Percentiles rank a stretch among this genome's conserved stretches.
Evolutionary conservation across 345 rosid genomes (phyloP).

Genomic region (Trapa incisa): DNA sequence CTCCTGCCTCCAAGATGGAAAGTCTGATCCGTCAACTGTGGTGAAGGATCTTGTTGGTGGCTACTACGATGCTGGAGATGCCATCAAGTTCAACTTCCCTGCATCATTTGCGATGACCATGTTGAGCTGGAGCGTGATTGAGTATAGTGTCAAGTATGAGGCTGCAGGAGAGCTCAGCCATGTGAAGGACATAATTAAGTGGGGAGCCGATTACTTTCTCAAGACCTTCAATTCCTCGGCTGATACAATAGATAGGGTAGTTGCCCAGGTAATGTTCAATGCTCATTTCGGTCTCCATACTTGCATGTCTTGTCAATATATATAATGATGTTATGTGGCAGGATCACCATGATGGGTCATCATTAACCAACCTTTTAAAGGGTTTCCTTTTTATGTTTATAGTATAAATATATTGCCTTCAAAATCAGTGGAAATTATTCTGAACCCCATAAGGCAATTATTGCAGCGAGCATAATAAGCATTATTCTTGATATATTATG

Average conservation of each 20-base stretch:
- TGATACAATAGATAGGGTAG: constrained; percentile 48
- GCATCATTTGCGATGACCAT: constrained; percentile 83
- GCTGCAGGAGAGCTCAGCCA: constrained; percentile 89
- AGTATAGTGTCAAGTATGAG: constrained; percentile 81
- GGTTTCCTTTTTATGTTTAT: too few relatives aligned
- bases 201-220: constrained; percentile 92
- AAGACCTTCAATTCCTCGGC: constrained; percentile 78
- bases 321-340: neutral
- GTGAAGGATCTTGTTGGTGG: constrained; percentile 76
- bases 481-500: too few relatives aligned
- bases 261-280: constrained; percentile 37
- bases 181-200: constrained; percentile 78
- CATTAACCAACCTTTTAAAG: too few relatives aligned
- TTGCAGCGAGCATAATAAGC: too few relatives aligned
- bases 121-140: constrained; percentile 98
- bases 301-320: neutral
- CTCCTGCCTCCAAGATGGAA: constrained; percentile 76
- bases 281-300: too few relatives aligned
- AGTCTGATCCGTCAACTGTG: constrained; percentile 28
- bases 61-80: constrained; percentile 88
- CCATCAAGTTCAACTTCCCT: constrained; percentile 89
- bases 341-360: too few relatives aligned
- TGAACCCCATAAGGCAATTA: too few relatives aligned
- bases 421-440: too few relatives aligned
- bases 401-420: too few relatives aligned